Percentiles rank a stretch among this genome's conserved stretches.
Evolutionary conservation across 306 rosid genomes (phyloP).

Genomic region (Carpinus viminea): DNA sequence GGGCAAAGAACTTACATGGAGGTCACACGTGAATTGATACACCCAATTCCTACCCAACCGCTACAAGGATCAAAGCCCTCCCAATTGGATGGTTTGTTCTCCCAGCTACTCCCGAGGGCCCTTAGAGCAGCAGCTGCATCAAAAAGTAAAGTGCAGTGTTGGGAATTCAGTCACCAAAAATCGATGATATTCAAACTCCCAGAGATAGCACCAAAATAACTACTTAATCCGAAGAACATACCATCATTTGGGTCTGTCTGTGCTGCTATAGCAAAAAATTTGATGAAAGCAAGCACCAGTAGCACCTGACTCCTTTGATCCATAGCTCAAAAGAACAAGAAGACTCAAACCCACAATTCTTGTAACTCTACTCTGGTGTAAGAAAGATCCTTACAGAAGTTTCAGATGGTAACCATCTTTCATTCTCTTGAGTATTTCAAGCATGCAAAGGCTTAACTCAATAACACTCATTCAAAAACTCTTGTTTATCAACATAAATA

Average conservation of each 20-base stretch:
- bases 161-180: background rate
- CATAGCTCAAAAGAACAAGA: slow-evolving; percentile 8
- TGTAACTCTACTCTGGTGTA: background rate
- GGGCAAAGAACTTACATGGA: slow-evolving; percentile 30
- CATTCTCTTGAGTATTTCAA: too few species aligned
- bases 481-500: too few species aligned
- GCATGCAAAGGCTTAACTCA: too few species aligned
- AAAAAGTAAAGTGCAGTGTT: background rate
- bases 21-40: slow-evolving; percentile 28
- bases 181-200: background rate
- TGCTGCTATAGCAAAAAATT: background rate
- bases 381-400: too few species aligned
- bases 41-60: slow-evolving; percentile 48
- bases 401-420: too few species aligned
- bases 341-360: background rate
- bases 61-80: slow-evolving; percentile 39
- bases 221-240: slow-evolving; percentile 21
- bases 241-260: background rate
- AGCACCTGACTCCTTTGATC: slow-evolving; percentile 7
- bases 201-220: background rate
- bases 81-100: slow-evolving; percentile 41
- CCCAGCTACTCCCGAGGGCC: slow-evolving; percentile 23
- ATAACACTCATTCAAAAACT: too few species aligned
- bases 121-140: slow-evolving; percentile 30
- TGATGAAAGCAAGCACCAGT: slow-evolving; percentile 4